Base-by-base conservation (phyloP, 305 asterid species). In the Fraxinus xanthoxyloides region DNA sequence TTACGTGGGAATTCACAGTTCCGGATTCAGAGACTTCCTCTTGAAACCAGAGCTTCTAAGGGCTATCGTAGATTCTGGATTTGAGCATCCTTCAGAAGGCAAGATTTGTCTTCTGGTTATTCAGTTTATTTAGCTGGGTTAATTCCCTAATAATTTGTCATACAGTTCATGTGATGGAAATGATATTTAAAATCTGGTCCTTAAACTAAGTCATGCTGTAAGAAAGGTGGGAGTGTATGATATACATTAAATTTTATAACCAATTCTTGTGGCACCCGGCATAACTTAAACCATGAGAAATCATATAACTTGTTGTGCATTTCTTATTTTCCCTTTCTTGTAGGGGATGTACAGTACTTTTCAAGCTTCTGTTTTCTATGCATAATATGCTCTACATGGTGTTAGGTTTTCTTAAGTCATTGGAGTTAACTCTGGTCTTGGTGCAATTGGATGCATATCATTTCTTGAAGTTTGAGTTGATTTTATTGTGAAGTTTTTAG, bases 11-110 rank as follows among this genome's bases (percentile, higher is more conserved):
- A 65, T 65, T 65, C 72, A 65, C 72, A 65, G 34, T 65, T 65
- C 72, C 72, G 34, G 72, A 65, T 65, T 65, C 7, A 65, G 31
- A 65, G 31, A 65, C 72, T 65, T 65, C 35, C 72, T 65, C 2
- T 65, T 65, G 72, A 65, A 65, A 65, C 72, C 34, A 24, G 72
- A 65, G 72, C 72, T 65, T 24, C 35, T 65, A 65, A 26, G 72
- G 72, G 72, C 72, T 24, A 65, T 65, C 12, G 72, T 65, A 65
- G 72, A 65, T 65, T 65, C 72, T 65, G 72, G 72, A 23, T 65
- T 65, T 65, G 72, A 65, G 72, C 72, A 65, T 65, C 72, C 72
- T 65, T 65, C 34, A 65, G 72, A 65, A 65, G 72, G 72, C 34
- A 65, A 65, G 34, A 65, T 26, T 24, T 65, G 31, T 8, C 17